Evolutionary conservation across 1,139 yeast species (phyloP).

Genomic region (Saccharomyces hybrid): DNA sequence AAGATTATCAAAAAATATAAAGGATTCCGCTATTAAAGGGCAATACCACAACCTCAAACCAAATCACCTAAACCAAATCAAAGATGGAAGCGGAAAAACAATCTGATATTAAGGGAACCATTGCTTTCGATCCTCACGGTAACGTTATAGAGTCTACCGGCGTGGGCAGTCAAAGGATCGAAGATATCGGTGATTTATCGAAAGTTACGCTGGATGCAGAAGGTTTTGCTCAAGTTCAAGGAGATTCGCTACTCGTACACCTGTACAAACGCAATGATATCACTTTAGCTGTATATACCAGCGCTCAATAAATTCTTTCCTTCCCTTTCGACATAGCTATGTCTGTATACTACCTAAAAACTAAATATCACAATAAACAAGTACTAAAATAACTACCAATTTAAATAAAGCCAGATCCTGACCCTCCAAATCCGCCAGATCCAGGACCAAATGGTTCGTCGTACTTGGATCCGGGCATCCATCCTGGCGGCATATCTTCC

Average conservation of each 20-base stretch:
- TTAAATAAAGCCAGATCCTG: slow-evolving; percentile 11
- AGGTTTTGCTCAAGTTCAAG: slow-evolving; percentile 22
- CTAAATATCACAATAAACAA: neutral
- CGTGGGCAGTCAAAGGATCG: slow-evolving; percentile 20
- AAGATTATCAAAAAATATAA: neutral
- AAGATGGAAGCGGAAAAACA: neutral
- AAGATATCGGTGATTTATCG: slow-evolving; percentile 21
- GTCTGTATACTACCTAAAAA: neutral
- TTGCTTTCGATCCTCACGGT: slow-evolving; percentile 23
- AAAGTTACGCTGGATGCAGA: slow-evolving; percentile 20
- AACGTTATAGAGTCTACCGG: slow-evolving; percentile 24
- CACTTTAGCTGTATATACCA: slow-evolving; percentile 24
- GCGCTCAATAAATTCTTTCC: slow-evolving; percentile 4
- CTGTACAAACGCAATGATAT: slow-evolving; percentile 23
- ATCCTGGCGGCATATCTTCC: slow-evolving; percentile 25
- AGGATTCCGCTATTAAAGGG: neutral
- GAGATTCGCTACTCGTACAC: slow-evolving; percentile 15
- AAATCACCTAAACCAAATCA: neutral
- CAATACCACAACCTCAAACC: neutral
- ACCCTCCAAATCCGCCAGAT: slow-evolving; percentile 13
- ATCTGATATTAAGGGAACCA: slow-evolving; percentile 13
- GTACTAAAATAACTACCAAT: neutral
- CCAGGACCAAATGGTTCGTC: slow-evolving; percentile 31
- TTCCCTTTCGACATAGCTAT: neutral
- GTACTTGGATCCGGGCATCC: slow-evolving; percentile 36